Evolutionary conservation across 2,329 filamentous ascomycete genomes (phyloP), one percentile per base, ranked within the genome.

Genomic region (Metarhizium album): DNA sequence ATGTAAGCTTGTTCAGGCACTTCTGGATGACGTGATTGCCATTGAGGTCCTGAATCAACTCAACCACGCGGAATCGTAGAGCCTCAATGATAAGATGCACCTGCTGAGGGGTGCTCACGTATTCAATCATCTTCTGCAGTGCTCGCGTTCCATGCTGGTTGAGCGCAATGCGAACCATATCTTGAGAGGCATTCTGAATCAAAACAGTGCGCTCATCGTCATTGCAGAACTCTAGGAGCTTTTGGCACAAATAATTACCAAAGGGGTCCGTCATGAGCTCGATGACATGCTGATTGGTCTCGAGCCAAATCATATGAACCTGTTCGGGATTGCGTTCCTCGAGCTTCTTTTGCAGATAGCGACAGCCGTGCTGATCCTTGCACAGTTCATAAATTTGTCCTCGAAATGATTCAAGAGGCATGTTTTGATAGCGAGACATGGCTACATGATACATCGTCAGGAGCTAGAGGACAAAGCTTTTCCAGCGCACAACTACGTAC

Each of bases 21-120:
- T 98, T 98, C 71, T 98, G 93, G 57, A 98, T 96, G 62, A 98
- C 93, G 62, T 98, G 93, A 62, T 98, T 98, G 67, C 93, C 93
- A 64, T 98, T 98, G 49, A 98, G 76, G 61, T 98, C 93, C 67
- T 98, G 90, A 55, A 98, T 96, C 50, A 98, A 79, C 60, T 93
- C 86, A 20, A 98, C 93, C 46, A 98, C 93, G 53, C 87, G 83
- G 64, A 83, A 78, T 56, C 84, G 80, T 47, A 98, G 78, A 14
- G 93, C 88, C 50, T 86, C 76, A 57, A 95, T 95, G 66, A 98
- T 93, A 58, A 88, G 85, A 59, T 86, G 77, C 47, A 91, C 86
- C 70, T 98, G 93, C 62, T 86, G 83, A 3, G 83, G 78, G 24
- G 88, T 94, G 48, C 84, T 87, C 62, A 98, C 87, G 66, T 88